Conservation (phyloP, 176 grass and related monocot genomes). For the Carex scoparia region DNA sequence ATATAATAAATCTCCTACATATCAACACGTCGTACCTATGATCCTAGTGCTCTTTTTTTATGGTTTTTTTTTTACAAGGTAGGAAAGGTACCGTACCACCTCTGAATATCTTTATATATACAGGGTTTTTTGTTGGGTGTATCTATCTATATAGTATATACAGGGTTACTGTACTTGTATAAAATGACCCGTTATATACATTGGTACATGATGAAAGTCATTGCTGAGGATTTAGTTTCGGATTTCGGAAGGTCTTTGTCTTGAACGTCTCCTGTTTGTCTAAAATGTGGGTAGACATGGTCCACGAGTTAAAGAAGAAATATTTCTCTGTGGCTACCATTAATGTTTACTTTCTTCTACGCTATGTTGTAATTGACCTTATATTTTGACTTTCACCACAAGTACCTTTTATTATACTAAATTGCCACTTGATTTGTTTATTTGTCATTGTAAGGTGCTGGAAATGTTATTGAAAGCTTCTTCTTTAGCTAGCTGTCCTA, state of each 20-base stretch:
- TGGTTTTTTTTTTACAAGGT: background rate
- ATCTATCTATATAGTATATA: background rate
- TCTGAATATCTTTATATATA: background rate
- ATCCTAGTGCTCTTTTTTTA: constrained; percentile 8
- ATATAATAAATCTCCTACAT: background rate
- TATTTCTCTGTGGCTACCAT: background rate
- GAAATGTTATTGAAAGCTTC: background rate
- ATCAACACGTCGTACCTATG: constrained; percentile 13
- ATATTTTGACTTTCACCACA: background rate
- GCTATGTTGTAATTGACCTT: background rate
- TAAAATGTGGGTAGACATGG: background rate
- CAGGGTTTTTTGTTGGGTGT: background rate
- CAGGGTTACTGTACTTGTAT: background rate
- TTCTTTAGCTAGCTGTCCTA: background rate
- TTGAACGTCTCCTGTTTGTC: background rate
- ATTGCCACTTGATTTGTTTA: constrained; percentile 19
- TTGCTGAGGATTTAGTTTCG: background rate
- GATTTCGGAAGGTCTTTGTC: background rate
- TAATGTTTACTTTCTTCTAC: background rate
- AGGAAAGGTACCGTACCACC: background rate
- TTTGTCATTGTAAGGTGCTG: constrained; percentile 27
- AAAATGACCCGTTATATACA: background rate
- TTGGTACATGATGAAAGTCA: background rate
- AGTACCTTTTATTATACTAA: background rate
- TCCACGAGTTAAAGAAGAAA: background rate